These are phyloP conservation scores for Cyclocybe aegerita DNA, from an alignment of 768 basidiomycete genomes.

Conservation along the genomic window DNA sequence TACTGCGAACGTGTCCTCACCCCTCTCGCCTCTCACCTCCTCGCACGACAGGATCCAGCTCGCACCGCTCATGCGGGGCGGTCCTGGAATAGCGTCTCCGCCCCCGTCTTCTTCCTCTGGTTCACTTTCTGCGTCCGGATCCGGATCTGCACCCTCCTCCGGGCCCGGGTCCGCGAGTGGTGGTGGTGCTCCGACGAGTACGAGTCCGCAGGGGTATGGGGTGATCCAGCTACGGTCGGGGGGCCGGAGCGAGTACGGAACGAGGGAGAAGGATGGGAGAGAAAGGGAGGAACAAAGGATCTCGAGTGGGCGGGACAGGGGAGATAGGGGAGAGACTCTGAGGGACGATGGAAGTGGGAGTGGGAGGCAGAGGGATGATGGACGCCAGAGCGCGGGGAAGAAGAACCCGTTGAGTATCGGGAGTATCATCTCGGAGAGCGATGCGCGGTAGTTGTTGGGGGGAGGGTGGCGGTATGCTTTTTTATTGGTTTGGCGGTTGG, in stretches of 20 bases:
- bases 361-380: constrained; percentile 18
- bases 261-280: constrained; percentile 14
- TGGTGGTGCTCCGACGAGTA: background rate
- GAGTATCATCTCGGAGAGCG: constrained; percentile 62
- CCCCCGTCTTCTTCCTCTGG: constrained; percentile 1
- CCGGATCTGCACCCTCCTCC: background rate
- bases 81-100: background rate
- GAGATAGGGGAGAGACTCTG: constrained; percentile 15
- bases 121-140: too few relatives aligned
- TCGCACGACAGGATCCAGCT: constrained; percentile 50
- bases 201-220: constrained; percentile 16
- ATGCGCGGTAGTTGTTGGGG: constrained; percentile 19
- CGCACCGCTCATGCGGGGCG: constrained; percentile 44
- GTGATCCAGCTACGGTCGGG: constrained; percentile 37
- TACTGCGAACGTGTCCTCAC: constrained; percentile 2
- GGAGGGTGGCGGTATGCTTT: background rate
- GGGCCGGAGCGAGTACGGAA: constrained; percentile 26
- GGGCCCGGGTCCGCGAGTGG: background rate
- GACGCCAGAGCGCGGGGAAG: constrained; percentile 35
- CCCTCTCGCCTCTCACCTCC: background rate
- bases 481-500: too few relatives aligned
- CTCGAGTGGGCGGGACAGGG: constrained; percentile 10
- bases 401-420: constrained; percentile 71
- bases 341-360: constrained; percentile 21
- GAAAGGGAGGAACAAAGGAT: constrained; percentile 16